Evolutionary conservation across 78 protist species (phyloP).

Genomic region (Dictyostelium firmibasis): DNA sequence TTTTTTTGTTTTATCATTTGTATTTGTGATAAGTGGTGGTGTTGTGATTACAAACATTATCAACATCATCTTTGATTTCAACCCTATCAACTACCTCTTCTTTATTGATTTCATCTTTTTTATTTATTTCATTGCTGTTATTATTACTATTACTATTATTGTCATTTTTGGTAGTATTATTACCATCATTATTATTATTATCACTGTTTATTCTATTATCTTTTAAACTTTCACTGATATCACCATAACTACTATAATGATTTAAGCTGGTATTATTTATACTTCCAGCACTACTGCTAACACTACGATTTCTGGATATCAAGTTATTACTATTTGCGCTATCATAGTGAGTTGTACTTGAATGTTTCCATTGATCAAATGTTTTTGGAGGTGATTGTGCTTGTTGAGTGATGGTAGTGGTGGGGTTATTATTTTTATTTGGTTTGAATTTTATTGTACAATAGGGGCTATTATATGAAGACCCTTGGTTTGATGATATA

Average conservation of each 20-base stretch:
- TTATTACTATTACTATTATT: background rate
- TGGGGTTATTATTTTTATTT: background rate
- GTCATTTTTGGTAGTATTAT: background rate
- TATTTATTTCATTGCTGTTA: background rate
- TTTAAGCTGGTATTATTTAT: background rate
- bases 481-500: background rate
- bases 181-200: background rate
- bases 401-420: background rate
- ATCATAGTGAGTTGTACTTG: background rate
- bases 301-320: constrained; percentile 2
- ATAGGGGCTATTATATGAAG: background rate
- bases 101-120: background rate
- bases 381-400: background rate
- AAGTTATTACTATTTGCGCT: background rate
- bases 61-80: background rate
- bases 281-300: constrained; percentile 13
- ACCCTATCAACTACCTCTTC: background rate
- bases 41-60: background rate
- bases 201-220: background rate
- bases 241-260: background rate
- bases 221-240: background rate
- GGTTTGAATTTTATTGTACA: constrained; percentile 10
- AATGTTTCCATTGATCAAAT: background rate
- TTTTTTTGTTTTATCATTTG: background rate
- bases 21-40: background rate